A percentile compares a stretch with the other conserved stretches of the same genome.
phyloP scores from a whole-genome alignment of 148 eudicot species.

The Rhododendron ovatum region DNA sequence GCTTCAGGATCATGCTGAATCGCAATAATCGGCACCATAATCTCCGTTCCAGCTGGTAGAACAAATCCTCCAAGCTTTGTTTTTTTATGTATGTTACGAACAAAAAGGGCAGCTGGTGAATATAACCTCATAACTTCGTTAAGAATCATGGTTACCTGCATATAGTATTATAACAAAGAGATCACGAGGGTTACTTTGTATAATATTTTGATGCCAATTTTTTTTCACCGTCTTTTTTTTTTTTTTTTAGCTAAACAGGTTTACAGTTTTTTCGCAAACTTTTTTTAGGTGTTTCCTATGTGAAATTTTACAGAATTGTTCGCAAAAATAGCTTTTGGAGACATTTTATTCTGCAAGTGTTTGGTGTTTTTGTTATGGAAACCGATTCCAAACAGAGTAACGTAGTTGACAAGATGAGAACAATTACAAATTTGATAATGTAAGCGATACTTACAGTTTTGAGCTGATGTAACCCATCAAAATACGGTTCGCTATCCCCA shows the following conservation, averaged over 20 bases:
- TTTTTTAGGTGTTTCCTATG: too few species aligned
- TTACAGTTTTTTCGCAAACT: too few species aligned
- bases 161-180: background rate
- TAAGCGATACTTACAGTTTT: background rate
- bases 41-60: conserved; percentile 32
- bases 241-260: background rate
- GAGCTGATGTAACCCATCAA: conserved; percentile 19
- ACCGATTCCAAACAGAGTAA: background rate
- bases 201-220: background rate
- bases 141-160: conserved; percentile 50
- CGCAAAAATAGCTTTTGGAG: too few species aligned
- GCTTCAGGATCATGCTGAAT: conserved; percentile 34
- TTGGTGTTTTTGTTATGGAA: background rate
- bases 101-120: conserved; percentile 19
- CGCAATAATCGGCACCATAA: conserved; percentile 20
- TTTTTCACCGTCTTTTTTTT: too few species aligned
- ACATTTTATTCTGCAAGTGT: too few species aligned
- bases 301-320: too few species aligned
- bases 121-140: conserved; percentile 50
- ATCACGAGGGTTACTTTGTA: background rate
- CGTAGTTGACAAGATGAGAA: background rate
- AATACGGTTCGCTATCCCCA: conserved; percentile 30
- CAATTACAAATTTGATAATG: background rate
- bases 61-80: conserved; percentile 34
- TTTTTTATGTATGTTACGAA: conserved; percentile 10